A percentile compares a stretch with the other conserved stretches of the same genome.
Conservation (phyloP, 1,284 basidiomycete species). For the Cutaneotrichosporon spelunceum region DNA sequence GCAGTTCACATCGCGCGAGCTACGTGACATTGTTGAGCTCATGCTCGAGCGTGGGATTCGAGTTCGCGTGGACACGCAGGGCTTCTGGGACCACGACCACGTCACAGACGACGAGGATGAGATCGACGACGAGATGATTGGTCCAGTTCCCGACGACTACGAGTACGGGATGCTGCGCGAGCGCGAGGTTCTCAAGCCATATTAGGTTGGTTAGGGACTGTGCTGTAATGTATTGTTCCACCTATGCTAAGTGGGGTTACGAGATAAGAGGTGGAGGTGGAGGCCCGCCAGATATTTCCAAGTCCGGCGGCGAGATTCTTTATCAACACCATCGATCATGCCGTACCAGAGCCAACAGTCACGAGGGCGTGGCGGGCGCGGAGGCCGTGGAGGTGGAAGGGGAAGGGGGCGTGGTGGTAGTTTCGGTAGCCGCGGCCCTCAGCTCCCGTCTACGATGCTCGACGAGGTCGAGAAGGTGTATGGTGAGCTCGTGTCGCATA, state of each 20-base stretch:
- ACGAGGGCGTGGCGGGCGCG: conserved; percentile 13
- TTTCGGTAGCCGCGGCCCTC: conserved; percentile 27
- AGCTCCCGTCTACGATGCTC: conserved; percentile 39
- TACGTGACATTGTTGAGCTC: conserved; percentile 66
- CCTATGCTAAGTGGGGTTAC: background rate
- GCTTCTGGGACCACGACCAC: conserved; percentile 52
- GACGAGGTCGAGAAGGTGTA: conserved; percentile 37
- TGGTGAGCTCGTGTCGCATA: conserved; percentile 23
- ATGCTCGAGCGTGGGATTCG: conserved; percentile 81
- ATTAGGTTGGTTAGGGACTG: conserved; percentile 28
- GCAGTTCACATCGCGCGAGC: conserved; percentile 65
- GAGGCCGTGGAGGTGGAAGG: conserved; percentile 11
- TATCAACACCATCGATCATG: conserved; percentile 3
- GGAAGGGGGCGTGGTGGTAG: conserved; percentile 11
- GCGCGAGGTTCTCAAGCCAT: conserved; percentile 40
- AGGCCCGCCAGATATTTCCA: conserved; percentile 6
- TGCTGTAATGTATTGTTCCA: background rate
- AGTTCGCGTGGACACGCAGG: conserved; percentile 65
- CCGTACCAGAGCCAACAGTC: conserved; percentile 11
- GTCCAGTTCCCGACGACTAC: conserved; percentile 26
- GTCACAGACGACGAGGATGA: conserved; percentile 35
- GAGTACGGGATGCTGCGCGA: conserved; percentile 44
- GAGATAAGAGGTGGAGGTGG: background rate
- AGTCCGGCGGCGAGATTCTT: background rate
- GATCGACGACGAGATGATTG: conserved; percentile 39